Percentiles rank a stretch among this genome's conserved stretches.
These are phyloP conservation scores for Alternaria infectoria DNA, from an alignment of 2,329 filamentous ascomycete genomes.

Conservation along the genomic window DNA sequence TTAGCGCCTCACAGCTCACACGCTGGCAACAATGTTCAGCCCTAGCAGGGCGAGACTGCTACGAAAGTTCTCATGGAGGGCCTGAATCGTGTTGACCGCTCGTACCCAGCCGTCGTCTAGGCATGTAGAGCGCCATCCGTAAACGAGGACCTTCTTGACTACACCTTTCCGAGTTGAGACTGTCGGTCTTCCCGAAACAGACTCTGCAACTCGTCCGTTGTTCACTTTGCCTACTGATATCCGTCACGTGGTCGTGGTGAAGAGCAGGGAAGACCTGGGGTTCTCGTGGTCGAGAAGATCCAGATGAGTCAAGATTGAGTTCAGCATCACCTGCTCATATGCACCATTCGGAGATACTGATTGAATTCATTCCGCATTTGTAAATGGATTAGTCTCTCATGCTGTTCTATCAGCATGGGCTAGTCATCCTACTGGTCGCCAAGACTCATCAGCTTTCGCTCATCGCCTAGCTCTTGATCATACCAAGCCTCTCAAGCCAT, in stretches of 20 bases:
- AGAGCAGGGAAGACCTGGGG: neutral
- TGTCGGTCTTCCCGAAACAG: neutral
- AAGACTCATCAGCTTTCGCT: neutral
- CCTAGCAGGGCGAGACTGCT: neutral
- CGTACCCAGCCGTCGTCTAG: neutral
- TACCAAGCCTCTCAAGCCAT: constrained; percentile 12
- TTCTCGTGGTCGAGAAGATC: neutral
- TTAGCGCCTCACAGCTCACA: neutral
- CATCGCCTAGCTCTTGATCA: constrained; percentile 1
- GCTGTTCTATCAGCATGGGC: neutral
- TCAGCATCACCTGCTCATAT: neutral
- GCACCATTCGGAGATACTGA: neutral
- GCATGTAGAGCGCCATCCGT: neutral
- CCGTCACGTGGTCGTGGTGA: neutral
- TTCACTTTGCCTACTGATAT: neutral
- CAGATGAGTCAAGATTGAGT: neutral
- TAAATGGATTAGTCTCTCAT: neutral
- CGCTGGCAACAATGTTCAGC: neutral
- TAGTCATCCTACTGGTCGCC: neutral
- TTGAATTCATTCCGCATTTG: neutral
- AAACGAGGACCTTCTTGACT: neutral
- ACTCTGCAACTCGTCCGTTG: neutral
- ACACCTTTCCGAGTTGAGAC: neutral
- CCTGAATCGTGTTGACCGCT: neutral
- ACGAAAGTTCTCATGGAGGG: neutral